These are phyloP conservation scores for Beauveria bassiana DNA, from an alignment of 2,329 filamentous ascomycete species.

Conservation along the genomic window DNA sequence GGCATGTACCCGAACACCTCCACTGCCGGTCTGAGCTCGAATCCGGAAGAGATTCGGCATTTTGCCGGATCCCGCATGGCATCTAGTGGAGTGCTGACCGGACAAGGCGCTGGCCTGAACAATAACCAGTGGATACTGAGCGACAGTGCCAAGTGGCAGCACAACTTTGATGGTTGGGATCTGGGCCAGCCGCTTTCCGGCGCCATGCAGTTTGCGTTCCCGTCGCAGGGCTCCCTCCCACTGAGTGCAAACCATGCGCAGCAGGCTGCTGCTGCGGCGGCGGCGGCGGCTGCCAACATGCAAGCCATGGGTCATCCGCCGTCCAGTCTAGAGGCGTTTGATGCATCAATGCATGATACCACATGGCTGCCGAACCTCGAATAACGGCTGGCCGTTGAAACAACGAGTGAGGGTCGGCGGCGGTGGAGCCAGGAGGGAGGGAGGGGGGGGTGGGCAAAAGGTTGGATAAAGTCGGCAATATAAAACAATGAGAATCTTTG, in stretches of 20 bases:
- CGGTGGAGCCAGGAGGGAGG: too few species aligned
- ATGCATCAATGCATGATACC: conserved; percentile 22
- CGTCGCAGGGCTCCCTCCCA: conserved; percentile 9
- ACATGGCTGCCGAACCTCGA: conserved; percentile 31
- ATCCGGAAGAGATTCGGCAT: not conserved
- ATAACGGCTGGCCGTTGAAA: conserved; percentile 15
- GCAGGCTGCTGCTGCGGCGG: not conserved
- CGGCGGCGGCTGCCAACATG: conserved; percentile 2
- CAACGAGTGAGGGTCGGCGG: not conserved
- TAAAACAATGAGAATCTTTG: not conserved
- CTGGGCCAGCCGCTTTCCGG: conserved; percentile 23
- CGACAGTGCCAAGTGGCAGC: conserved; percentile 50
- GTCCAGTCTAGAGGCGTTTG: conserved; percentile 25
- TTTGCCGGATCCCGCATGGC: conserved; percentile 1
- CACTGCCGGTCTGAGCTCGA: not conserved
- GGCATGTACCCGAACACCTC: not conserved
- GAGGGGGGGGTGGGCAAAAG: not conserved
- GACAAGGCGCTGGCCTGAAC: conserved; percentile 27
- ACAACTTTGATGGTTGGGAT: conserved; percentile 49
- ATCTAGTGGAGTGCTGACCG: not conserved
- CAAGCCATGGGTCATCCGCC: conserved; percentile 16
- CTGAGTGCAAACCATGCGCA: not conserved
- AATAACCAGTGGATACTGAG: conserved; percentile 51
- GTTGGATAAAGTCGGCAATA: not conserved
- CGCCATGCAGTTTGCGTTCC: conserved; percentile 24